phyloP scores from a whole-genome alignment of 2,329 filamentous ascomycete genomes.

The Pyrenophora tritici-repentis region DNA sequence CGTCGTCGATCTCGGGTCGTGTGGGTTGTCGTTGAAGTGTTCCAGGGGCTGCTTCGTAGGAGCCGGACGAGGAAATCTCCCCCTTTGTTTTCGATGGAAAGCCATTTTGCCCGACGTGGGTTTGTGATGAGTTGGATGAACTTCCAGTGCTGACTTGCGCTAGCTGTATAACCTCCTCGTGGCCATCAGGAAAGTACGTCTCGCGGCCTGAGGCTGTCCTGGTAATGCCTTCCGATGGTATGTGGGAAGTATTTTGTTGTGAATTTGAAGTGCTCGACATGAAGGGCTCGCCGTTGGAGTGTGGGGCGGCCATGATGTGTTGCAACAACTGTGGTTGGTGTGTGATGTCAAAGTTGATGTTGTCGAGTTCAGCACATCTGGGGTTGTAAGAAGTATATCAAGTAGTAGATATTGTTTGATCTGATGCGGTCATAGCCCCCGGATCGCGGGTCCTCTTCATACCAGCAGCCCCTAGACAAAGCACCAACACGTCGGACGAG shows the following conservation, averaged over 20 bases:
- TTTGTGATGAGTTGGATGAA: slow-evolving; percentile 30
- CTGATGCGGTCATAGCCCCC: slow-evolving; percentile 6
- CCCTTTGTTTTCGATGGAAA: slow-evolving; percentile 10
- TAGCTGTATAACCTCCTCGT: slow-evolving; percentile 21
- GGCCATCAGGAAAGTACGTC: slow-evolving; percentile 38
- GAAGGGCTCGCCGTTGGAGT: slow-evolving; percentile 12
- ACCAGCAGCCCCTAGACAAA: background rate
- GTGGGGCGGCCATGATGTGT: slow-evolving; percentile 21
- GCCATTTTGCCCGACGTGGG: slow-evolving; percentile 18
- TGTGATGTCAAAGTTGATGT: background rate
- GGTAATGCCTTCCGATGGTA: slow-evolving; percentile 7
- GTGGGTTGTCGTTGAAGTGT: slow-evolving; percentile 23
- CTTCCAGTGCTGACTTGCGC: slow-evolving; percentile 16
- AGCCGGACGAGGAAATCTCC: slow-evolving; percentile 7
- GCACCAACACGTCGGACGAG: slow-evolving; percentile 5
- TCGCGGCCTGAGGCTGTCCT: slow-evolving; percentile 36
- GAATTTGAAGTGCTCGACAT: slow-evolving; percentile 6
- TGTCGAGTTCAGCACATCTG: background rate
- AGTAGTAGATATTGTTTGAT: background rate
- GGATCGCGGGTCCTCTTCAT: slow-evolving; percentile 5
- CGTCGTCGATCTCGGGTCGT: slow-evolving; percentile 30
- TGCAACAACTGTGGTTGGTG: slow-evolving; percentile 4
- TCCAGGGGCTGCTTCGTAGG: slow-evolving; percentile 5
- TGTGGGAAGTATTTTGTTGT: background rate
- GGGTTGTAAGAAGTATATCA: slow-evolving; percentile 2